These are phyloP conservation scores for Blastobotrys aristatus DNA, from an alignment of 1,139 yeast species.

Conservation along the genomic window DNA sequence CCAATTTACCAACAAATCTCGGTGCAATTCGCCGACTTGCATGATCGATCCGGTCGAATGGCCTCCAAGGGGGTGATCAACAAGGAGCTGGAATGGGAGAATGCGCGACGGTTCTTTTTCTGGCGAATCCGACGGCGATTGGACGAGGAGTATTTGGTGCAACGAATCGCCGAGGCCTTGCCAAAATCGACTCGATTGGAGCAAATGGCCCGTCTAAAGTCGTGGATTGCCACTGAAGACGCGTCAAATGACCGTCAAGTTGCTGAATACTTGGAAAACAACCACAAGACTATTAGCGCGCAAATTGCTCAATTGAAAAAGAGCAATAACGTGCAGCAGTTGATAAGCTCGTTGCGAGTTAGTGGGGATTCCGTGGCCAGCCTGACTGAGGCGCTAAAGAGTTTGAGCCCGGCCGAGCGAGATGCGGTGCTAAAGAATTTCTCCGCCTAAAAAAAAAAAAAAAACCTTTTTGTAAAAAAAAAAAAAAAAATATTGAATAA, in stretches of 20 bases:
- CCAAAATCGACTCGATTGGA: slow-evolving; percentile 66
- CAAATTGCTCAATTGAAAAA: slow-evolving; percentile 51
- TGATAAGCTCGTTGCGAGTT: slow-evolving; percentile 22
- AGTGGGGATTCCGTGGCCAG: slow-evolving; percentile 54
- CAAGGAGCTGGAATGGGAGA: slow-evolving; percentile 77
- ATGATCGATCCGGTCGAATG: slow-evolving; percentile 97
- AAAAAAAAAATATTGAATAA: too few species aligned
- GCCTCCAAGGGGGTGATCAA: slow-evolving; percentile 87
- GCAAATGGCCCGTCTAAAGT: slow-evolving; percentile 77
- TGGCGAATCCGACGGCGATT: slow-evolving; percentile 98
- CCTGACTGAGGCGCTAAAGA: slow-evolving; percentile 55
- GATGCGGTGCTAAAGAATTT: slow-evolving; percentile 41
- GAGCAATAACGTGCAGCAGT: slow-evolving; percentile 25
- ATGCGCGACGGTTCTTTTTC: slow-evolving; percentile 94
- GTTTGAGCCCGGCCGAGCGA: slow-evolving; percentile 57
- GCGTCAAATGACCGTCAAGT: slow-evolving; percentile 71
- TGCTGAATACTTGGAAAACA: slow-evolving; percentile 80
- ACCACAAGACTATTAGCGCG: slow-evolving; percentile 58
- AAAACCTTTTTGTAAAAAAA: not conserved
- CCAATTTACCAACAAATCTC: slow-evolving; percentile 92
- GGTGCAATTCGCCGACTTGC: slow-evolving; percentile 95
- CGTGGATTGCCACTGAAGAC: slow-evolving; percentile 75
- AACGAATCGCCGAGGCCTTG: slow-evolving; percentile 63
- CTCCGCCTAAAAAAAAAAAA: too few species aligned
- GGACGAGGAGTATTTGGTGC: slow-evolving; percentile 83